phyloP scores from a whole-genome alignment of 352 stramenopile genomes.

The Pythium guiyangense region DNA sequence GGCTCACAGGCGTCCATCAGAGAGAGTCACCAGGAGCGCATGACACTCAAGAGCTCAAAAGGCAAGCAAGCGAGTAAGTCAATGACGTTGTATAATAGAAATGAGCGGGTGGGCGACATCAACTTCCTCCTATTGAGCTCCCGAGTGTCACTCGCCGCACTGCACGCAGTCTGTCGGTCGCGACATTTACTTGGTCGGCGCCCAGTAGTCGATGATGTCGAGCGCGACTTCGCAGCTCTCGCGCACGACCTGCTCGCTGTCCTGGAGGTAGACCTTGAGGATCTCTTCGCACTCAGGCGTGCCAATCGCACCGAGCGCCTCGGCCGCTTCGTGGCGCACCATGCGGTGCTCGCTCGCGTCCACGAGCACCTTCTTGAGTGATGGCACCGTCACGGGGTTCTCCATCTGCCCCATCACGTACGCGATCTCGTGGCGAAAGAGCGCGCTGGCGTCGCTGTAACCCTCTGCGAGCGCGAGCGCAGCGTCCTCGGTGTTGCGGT shows the following conservation, averaged over 20 bases:
- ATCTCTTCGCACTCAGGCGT: slow-evolving; percentile 90
- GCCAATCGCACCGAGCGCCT: slow-evolving; percentile 96
- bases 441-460: slow-evolving; percentile 72
- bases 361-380: slow-evolving; percentile 88
- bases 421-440: slow-evolving; percentile 90
- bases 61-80: too few species aligned
- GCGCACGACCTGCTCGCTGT: slow-evolving; percentile 86
- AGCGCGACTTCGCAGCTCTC: slow-evolving; percentile 96
- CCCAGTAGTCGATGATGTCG: slow-evolving; percentile 97
- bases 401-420: slow-evolving; percentile 95
- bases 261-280: slow-evolving; percentile 65
- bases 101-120: too few species aligned
- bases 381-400: slow-evolving; percentile 78
- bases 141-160: too few species aligned
- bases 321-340: slow-evolving; percentile 96
- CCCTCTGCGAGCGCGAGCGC: slow-evolving; percentile 68
- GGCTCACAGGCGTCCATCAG: too few species aligned
- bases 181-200: slow-evolving; percentile 51
- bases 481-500: slow-evolving; percentile 90
- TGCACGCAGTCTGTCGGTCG: too few species aligned
- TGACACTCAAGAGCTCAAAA: too few species aligned
- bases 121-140: too few species aligned
- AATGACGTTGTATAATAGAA: too few species aligned
- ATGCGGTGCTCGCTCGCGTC: slow-evolving; percentile 93
- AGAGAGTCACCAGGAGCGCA: too few species aligned